Conservation (phyloP, 345 rosid genomes). For the Pugionium dolabratum region DNA sequence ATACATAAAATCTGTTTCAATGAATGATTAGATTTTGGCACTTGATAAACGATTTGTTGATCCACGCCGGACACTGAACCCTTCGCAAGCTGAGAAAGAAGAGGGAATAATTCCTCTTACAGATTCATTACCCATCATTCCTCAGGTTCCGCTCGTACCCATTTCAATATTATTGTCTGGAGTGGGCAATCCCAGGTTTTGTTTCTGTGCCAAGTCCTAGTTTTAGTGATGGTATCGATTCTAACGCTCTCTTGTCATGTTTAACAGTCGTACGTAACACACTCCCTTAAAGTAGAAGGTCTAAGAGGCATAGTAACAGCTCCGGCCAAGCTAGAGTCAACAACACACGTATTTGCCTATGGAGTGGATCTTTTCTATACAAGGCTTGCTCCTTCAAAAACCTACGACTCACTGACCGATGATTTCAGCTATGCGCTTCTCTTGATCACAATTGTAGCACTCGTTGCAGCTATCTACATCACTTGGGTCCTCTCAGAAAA, state of each 20-base stretch:
- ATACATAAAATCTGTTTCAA: conserved; percentile 5
- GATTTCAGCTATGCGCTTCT: conserved; percentile 93
- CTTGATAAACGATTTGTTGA: conserved; percentile 91
- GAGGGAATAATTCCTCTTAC: conserved; percentile 93
- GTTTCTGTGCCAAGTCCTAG: not conserved
- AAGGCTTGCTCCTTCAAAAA: conserved; percentile 91
- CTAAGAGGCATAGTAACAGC: conserved; percentile 74
- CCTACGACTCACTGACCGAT: conserved; percentile 93
- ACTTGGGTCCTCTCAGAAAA: conserved; percentile 86
- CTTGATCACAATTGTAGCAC: conserved; percentile 82
- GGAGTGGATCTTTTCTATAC: conserved; percentile 96
- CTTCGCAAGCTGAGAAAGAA: conserved; percentile 98
- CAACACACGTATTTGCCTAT: conserved; percentile 80
- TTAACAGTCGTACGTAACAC: conserved; percentile 80
- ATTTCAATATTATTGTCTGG: not conserved
- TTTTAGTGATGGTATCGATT: not conserved
- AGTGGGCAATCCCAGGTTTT: too few species aligned
- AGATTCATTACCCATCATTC: conserved; percentile 85
- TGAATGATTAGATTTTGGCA: conserved; percentile 37
- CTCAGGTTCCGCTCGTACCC: conserved; percentile 64
- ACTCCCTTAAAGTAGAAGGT: conserved; percentile 83
- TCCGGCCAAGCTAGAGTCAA: conserved; percentile 95
- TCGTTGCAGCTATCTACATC: conserved; percentile 75
- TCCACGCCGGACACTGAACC: conserved; percentile 90
- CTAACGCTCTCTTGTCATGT: conserved; percentile 10